Evolutionary conservation across 2,329 filamentous ascomycete species (phyloP).

Genomic region (Cladosporium sp.): DNA sequence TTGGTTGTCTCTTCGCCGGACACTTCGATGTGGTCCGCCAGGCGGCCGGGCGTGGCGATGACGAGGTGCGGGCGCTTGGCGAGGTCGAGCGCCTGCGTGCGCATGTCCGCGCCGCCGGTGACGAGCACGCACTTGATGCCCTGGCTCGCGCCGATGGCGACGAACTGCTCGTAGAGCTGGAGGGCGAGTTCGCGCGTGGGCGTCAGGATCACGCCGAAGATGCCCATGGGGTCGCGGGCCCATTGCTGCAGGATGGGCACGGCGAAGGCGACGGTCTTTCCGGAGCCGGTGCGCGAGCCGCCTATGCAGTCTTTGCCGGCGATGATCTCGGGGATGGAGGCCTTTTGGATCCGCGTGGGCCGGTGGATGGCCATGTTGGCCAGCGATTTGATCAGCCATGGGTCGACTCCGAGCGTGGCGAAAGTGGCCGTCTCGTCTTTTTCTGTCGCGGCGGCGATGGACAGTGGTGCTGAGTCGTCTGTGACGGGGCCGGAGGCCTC

Average conservation of each 20-base stretch:
- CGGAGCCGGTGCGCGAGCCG: slow-evolving; percentile 88
- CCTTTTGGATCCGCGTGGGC: slow-evolving; percentile 88
- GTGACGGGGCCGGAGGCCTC: background rate
- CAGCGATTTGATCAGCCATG: slow-evolving; percentile 80
- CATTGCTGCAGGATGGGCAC: slow-evolving; percentile 91
- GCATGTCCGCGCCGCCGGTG: slow-evolving; percentile 90
- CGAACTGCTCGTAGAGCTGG: slow-evolving; percentile 94
- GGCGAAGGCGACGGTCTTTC: slow-evolving; percentile 94
- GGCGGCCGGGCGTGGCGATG: slow-evolving; percentile 85
- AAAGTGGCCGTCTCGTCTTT: slow-evolving; percentile 25
- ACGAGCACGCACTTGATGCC: slow-evolving; percentile 83
- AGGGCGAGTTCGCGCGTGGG: slow-evolving; percentile 87
- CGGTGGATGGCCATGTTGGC: slow-evolving; percentile 71
- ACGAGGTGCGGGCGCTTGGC: slow-evolving; percentile 80
- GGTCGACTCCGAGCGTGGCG: slow-evolving; percentile 25
- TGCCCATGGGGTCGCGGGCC: slow-evolving; percentile 84
- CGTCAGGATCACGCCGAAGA: slow-evolving; percentile 84
- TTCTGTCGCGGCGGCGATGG: slow-evolving; percentile 26
- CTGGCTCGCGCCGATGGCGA: slow-evolving; percentile 82
- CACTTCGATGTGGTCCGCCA: slow-evolving; percentile 87
- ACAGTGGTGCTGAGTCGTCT: slow-evolving; percentile 8
- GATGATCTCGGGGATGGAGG: slow-evolving; percentile 87
- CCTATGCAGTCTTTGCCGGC: slow-evolving; percentile 91
- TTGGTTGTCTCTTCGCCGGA: slow-evolving; percentile 87
- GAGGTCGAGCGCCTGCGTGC: slow-evolving; percentile 77